Base-by-base conservation (phyloP, 192 early-diverging fungal genomes). In the Umbelopsis sp. region DNA sequence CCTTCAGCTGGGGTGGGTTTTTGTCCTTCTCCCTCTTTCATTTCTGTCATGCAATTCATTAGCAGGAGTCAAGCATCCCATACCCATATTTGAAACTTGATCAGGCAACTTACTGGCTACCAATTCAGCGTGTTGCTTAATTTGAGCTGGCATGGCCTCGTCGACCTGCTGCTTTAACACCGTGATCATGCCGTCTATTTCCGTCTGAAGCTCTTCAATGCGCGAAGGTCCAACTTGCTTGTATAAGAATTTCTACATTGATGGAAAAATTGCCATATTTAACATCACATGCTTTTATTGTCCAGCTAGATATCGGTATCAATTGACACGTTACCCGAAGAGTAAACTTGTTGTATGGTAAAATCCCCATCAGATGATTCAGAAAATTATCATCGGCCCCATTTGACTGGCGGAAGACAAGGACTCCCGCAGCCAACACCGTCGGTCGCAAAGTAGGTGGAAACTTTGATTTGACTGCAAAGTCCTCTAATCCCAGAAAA, bases 311-410 rank as follows among this genome's bases (percentile, higher is more conserved):
- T 41, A 26, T 34, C 5, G 38, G 43, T 14, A 1, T 24, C n/a
- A 2, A 22, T 41, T 14, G 22, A 68, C 21, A 49, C 31, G n/a
- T 51, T 79, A 84, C 85, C 66, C 71, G 74, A 4, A 87, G 49
- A 12, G 86, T 87, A 44, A 80, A 87, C 68, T 80, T 77, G 62
- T 87, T 87, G 44, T 87, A 87, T 0, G 86, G 86, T 16, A 87
- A 68, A 45, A 83, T 73, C 3, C 67, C 68, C 66, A 83, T 84
- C 4, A 87, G 29, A 43, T 80, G 79, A 16, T 70, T 45, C 26
- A 87, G 65, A 29, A 85, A 69, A 66, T 75, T 79, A 2, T 87
- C 86, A 17, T 85, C 78, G 25, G 85, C 71, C 1, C 38, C 36
- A 20, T 74, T 66, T 16, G 14, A 41, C 10, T 71, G 68, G 16